Percentiles rank a stretch among this genome's conserved stretches.
phyloP scores from a whole-genome alignment of 2,329 filamentous ascomycete species.

The Penicillium sp. region DNA sequence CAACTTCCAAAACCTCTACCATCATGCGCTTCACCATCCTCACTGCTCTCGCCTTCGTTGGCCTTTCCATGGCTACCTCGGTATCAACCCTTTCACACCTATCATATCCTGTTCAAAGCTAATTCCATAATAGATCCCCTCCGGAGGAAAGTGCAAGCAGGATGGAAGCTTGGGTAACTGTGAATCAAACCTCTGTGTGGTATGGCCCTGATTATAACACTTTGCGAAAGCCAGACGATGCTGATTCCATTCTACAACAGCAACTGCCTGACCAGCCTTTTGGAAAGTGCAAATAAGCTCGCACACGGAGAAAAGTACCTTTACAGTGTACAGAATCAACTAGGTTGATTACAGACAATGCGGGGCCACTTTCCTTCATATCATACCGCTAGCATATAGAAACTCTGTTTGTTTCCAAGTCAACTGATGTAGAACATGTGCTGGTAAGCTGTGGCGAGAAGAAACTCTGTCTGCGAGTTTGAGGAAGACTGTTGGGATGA shows the following conservation, averaged over 20 bases:
- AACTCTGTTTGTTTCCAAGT: not conserved
- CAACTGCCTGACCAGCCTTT: not conserved
- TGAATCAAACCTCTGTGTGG: constrained; percentile 3
- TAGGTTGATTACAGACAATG: not conserved
- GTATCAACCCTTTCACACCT: not conserved
- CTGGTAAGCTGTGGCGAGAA: not conserved
- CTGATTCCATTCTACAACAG: not conserved
- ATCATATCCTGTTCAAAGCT: not conserved
- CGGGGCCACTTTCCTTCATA: not conserved
- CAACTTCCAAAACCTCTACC: not conserved
- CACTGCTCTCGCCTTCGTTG: constrained; percentile 3
- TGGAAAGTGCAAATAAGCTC: constrained; percentile 7
- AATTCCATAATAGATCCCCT: constrained; percentile 1
- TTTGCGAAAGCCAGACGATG: not conserved
- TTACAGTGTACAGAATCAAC: not conserved
- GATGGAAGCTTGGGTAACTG: constrained; percentile 8
- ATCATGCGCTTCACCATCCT: constrained; percentile 3
- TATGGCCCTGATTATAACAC: not conserved
- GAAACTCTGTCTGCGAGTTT: too few species aligned
- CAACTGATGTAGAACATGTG: not conserved
- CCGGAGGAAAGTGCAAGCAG: constrained; percentile 6
- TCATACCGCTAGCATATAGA: not conserved
- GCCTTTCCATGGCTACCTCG: not conserved
- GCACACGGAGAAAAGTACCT: not conserved
- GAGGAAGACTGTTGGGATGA: not conserved